Percentiles rank a stretch among this genome's conserved stretches.
phyloP scores from a whole-genome alignment of 2,329 filamentous ascomycete species.

The Penicillium sp. region DNA sequence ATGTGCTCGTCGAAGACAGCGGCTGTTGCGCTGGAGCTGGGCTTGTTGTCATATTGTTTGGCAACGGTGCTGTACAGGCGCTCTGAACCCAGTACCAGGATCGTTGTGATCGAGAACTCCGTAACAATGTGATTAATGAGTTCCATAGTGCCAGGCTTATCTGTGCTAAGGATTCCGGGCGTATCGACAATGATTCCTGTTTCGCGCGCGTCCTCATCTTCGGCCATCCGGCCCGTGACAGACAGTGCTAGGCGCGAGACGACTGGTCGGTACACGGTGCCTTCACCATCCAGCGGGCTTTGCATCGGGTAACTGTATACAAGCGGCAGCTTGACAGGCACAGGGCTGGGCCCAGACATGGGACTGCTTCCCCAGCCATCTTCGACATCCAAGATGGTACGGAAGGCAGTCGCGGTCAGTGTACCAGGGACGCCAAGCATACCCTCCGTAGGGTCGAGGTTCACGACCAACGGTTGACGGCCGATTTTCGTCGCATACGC shows the following conservation, averaged over 20 bases:
- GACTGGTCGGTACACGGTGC: slow-evolving; percentile 68
- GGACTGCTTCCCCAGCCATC: slow-evolving; percentile 87
- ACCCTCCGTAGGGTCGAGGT: slow-evolving; percentile 77
- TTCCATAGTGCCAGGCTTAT: slow-evolving; percentile 65
- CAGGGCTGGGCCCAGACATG: slow-evolving; percentile 80
- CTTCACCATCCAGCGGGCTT: slow-evolving; percentile 66
- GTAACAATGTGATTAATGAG: slow-evolving; percentile 75
- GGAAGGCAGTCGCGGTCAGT: slow-evolving; percentile 80
- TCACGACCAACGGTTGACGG: slow-evolving; percentile 75
- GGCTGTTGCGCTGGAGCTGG: slow-evolving; percentile 46
- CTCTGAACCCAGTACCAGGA: slow-evolving; percentile 79
- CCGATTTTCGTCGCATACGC: slow-evolving; percentile 74
- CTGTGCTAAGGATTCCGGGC: slow-evolving; percentile 65
- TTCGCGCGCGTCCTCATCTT: slow-evolving; percentile 67
- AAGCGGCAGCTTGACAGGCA: slow-evolving; percentile 87
- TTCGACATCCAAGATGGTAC: slow-evolving; percentile 81
- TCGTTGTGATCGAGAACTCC: slow-evolving; percentile 70
- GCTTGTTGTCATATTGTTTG: slow-evolving; percentile 60
- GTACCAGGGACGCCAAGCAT: slow-evolving; percentile 76
- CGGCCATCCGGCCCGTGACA: slow-evolving; percentile 71
- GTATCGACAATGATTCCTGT: slow-evolving; percentile 86
- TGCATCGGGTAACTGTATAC: slow-evolving; percentile 83
- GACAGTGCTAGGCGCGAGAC: slow-evolving; percentile 74
- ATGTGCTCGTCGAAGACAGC: slow-evolving; percentile 61
- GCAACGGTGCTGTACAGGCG: slow-evolving; percentile 71